Evolutionary conservation across 1,139 yeast genomes (phyloP), one percentile per base, ranked within the genome.

Genomic region (Eremothecium sinecaudum): DNA sequence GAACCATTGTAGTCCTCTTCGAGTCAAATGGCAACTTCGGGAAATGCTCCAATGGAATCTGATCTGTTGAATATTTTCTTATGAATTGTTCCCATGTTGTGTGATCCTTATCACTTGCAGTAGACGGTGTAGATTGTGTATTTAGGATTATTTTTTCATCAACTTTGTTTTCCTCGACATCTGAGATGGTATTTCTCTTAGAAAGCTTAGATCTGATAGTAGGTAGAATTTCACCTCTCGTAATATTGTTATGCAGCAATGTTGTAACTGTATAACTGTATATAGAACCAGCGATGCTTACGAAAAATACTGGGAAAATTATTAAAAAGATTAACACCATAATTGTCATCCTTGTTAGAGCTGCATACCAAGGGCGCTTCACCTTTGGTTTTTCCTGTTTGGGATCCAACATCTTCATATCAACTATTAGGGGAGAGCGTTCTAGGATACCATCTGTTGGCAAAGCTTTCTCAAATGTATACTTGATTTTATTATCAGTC

Each of bases 351-450:
- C 39, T 28, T 7, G 36, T 24, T 4, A 40, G 19, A 30, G 27
- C 37, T 38, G 37, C 23, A 18, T 20, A 11, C 18, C 22, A 11
- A 4, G 13, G n/a, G 23, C 26, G 17, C 30, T 32, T 21, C 10
- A 24, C 30, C 21, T 33, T 24, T 6, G 38, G 44, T 13, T 40
- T 34, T 16, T 27, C 20, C 14, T 35, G 24, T 3, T 28, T 23
- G 3, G 48, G 41, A 45, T 23, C 58, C 38, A 20, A 69, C 48
- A 63, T 49, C 3, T 54, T 50, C 39, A 79, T 57, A 51, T 79
- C 79, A 14, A 79, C 70, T 46, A 78, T 64, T 37, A 69, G 66
- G 2, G 84, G 80, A 35, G 38, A 33, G n/a, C 38, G 35, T 5
- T 16, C 31, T 30, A 13, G 41, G 29, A 32, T 38, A 46, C 36